Evolutionary conservation across 2,329 filamentous ascomycete genomes (phyloP), one percentile per base, ranked within the genome.

Genomic region (Pestalotiopsis sp.): DNA sequence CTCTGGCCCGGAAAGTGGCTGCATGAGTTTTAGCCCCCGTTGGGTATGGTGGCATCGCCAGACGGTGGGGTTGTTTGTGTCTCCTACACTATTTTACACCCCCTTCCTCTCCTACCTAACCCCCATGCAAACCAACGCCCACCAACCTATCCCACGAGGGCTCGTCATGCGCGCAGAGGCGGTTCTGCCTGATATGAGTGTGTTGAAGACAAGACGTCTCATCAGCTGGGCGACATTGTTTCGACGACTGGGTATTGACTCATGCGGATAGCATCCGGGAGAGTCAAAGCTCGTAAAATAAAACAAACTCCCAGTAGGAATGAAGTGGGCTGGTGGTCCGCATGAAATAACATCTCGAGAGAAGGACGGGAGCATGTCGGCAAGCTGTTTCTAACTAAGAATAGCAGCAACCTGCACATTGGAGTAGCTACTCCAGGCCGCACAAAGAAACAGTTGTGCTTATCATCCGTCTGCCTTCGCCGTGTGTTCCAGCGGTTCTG

Each of bases 101-200:
- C 30, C 26, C n/a, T 59, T 44, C 11, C 17, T n/a, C 67, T 67
- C 67, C 68, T 68, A 64, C 30, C 24, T 24, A 24, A 24, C 24
- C 30, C 30, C 30, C 30, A 9, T 35, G 30, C 30, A 7, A 35
- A 35, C 6, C 67, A 68, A 66, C 55, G 44, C 67, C 74, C 73
- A 75, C 71, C 74, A 73, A 68, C 57, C 67, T 17, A 72, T 59
- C 67, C 67, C 68, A 71, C 66, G 65, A 67, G 44, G 71, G 69
- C 64, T 73, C 72, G 71, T 71, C 69, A 74, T 76, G 75, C 73
- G 74, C 73, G 72, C 69, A 71, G 62, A 68, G 30, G 30, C 30
- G 30, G 48, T 67, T 66, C 67, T 69, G 67, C 68, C 59, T 68
- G 64, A 66, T 35, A 35, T 35, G 30, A 35, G 2, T 9, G 30